A percentile compares a stretch with the other conserved stretches of the same genome.
These are phyloP conservation scores for Xylaria sp. DNA, from an alignment of 2,329 filamentous ascomycete species.

Conservation along the genomic window DNA sequence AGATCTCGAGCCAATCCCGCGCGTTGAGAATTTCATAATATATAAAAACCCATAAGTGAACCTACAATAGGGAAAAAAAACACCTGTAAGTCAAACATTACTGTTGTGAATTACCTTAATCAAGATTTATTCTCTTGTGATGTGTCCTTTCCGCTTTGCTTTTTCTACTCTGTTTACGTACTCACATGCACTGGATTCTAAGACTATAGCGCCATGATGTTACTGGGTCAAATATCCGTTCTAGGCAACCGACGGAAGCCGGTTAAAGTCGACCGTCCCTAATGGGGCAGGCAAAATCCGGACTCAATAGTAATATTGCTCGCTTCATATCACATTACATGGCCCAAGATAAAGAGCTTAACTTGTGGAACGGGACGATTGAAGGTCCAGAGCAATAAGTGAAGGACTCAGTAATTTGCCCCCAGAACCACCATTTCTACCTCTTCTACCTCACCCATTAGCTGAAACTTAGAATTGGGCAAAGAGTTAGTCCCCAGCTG, in stretches of 20 bases:
- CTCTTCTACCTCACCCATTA: neutral
- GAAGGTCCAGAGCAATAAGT: neutral
- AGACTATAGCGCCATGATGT: neutral
- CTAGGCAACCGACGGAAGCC: constrained; percentile 31
- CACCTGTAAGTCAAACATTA: too few species aligned
- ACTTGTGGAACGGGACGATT: too few species aligned
- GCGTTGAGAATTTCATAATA: too few species aligned
- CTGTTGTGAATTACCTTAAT: too few species aligned
- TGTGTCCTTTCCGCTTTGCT: constrained; percentile 6
- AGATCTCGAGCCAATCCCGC: too few species aligned
- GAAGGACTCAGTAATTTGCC: neutral
- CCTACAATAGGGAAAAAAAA: neutral
- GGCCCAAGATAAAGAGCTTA: too few species aligned
- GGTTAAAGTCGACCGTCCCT: constrained; percentile 29
- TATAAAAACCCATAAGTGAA: neutral
- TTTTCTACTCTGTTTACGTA: neutral
- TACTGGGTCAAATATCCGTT: too few species aligned
- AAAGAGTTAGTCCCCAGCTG: neutral
- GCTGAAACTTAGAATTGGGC: neutral
- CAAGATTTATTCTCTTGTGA: neutral
- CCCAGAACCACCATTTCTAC: neutral
- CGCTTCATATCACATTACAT: neutral
- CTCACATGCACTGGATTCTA: neutral
- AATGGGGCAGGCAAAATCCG: constrained; percentile 21
- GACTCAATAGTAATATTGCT: neutral